phyloP scores from a whole-genome alignment of 345 rosid species.

The Rhodamnia argentea region DNA sequence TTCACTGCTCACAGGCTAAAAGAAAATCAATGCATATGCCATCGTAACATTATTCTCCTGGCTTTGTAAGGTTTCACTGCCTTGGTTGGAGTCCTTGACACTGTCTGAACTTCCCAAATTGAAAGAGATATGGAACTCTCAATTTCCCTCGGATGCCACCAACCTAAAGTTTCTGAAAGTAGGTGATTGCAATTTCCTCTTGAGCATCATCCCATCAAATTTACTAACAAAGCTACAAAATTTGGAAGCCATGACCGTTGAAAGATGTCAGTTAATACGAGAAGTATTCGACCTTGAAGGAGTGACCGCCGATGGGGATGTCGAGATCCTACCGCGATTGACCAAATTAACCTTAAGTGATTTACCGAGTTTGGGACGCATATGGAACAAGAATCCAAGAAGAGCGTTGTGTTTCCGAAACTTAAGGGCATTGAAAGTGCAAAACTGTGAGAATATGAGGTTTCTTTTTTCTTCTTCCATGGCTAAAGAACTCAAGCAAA shows the following conservation, averaged over 20 bases:
- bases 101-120: too few species aligned
- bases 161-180: neutral
- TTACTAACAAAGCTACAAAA: too few species aligned
- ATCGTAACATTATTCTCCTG: neutral
- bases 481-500: neutral
- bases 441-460: neutral
- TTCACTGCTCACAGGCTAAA: neutral
- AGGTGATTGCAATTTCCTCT: neutral
- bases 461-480: neutral
- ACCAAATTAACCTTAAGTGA: neutral
- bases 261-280: neutral
- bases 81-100: conserved; percentile 1
- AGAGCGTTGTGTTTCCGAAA: fast-evolving
- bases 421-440: neutral
- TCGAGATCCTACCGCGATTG: neutral
- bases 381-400: neutral
- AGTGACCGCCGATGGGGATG: neutral
- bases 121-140: neutral
- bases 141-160: neutral
- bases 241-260: too few species aligned
- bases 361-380: neutral
- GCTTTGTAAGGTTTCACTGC: neutral
- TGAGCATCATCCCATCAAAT: too few species aligned
- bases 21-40: neutral
- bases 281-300: too few species aligned